Evolutionary conservation across 164 flowering plant genomes (phyloP).

Genomic region (Warburgia ugandensis): DNA sequence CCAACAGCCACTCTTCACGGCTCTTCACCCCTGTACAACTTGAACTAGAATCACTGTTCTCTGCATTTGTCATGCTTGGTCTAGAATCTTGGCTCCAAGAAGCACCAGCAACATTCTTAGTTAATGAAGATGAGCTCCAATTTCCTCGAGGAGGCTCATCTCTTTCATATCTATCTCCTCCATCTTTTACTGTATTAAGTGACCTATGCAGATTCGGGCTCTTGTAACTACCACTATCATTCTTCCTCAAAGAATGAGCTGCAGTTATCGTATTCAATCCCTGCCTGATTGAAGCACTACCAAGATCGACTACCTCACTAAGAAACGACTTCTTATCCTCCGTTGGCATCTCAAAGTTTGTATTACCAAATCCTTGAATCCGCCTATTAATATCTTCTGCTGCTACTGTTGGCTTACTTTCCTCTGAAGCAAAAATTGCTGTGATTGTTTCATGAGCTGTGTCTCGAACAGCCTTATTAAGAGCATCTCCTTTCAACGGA

Average conservation of each 20-base stretch:
- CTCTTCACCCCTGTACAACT: slow-evolving; percentile 42
- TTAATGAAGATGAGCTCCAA: slow-evolving; percentile 29
- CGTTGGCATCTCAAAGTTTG: slow-evolving; percentile 57
- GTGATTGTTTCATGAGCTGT: slow-evolving; percentile 81
- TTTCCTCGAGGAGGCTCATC: slow-evolving; percentile 31
- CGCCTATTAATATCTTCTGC: slow-evolving; percentile 50
- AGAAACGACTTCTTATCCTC: slow-evolving; percentile 89
- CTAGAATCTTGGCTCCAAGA: slow-evolving; percentile 56
- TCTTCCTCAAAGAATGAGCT: slow-evolving; percentile 47
- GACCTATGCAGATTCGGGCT: slow-evolving; percentile 80
- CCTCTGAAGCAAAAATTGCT: slow-evolving; percentile 73
- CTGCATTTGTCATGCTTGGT: slow-evolving; percentile 22
- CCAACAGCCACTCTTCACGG: slow-evolving; percentile 81
- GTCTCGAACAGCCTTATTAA: slow-evolving; percentile 87
- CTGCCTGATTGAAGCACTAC: slow-evolving; percentile 84
- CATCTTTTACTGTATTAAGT: slow-evolving; percentile 52
- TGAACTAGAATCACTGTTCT: slow-evolving; percentile 40
- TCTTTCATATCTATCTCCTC: slow-evolving; percentile 48
- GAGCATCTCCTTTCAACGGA: slow-evolving; percentile 89
- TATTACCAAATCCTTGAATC: slow-evolving; percentile 93
- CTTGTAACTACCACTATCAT: slow-evolving; percentile 70
- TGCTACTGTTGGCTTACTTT: slow-evolving; percentile 47
- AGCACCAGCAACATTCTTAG: slow-evolving; percentile 40
- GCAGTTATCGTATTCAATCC: slow-evolving; percentile 66
- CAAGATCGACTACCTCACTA: slow-evolving; percentile 88